Percentiles rank a stretch among this genome's conserved stretches.
Conservation (phyloP, 345 rosid genomes). For the Psidium friedrichsthalianum region DNA sequence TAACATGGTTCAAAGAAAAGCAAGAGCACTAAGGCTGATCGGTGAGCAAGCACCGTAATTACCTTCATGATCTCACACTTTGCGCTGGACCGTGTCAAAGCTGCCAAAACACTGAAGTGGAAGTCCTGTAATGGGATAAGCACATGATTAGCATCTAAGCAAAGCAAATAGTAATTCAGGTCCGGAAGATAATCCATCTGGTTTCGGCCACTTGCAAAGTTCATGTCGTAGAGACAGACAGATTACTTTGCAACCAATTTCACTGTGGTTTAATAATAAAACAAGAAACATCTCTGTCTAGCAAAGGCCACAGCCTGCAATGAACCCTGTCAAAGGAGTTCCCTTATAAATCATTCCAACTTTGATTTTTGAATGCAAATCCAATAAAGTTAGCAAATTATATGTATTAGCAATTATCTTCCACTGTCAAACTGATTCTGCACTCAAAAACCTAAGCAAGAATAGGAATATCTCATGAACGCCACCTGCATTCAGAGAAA, state of each 20-base stretch:
- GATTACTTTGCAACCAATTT: neutral
- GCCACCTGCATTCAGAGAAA: neutral
- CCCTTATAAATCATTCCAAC: neutral
- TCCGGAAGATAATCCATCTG: neutral
- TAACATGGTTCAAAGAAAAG: neutral
- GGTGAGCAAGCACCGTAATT: neutral
- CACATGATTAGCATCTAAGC: neutral
- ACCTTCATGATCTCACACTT: constrained; percentile 46
- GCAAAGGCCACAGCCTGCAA: neutral
- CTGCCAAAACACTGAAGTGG: constrained; percentile 35
- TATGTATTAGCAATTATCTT: neutral
- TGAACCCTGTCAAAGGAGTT: neutral
- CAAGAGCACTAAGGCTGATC: neutral
- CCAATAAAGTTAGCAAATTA: neutral
- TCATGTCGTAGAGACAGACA: neutral
- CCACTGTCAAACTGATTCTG: neutral
- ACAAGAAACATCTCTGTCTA: neutral
- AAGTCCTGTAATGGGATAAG: constrained; percentile 21
- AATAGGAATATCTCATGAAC: neutral
- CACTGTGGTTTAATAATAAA: neutral
- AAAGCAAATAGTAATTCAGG: neutral
- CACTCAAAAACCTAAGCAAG: neutral
- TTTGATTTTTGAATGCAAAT: neutral
- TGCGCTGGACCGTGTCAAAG: constrained; percentile 12
- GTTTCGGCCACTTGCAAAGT: neutral